Base-by-base conservation (phyloP, 805 yeast genomes). In the Yamadazyma laniorum region DNA sequence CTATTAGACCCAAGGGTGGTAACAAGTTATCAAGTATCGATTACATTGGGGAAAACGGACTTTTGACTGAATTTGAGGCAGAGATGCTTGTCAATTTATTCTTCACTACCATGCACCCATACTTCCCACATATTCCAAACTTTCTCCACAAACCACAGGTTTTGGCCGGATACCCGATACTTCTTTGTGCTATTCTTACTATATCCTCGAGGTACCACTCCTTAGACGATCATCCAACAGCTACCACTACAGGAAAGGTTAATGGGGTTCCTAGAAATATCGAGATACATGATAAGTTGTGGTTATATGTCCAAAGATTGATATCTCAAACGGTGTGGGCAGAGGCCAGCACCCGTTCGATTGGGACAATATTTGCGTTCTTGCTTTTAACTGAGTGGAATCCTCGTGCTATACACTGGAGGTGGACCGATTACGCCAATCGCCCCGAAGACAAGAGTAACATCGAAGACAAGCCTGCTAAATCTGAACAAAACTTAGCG, bases 281-380 rank as follows among this genome's bases (percentile, higher is more conserved):
- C 15, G 80, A 76, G 47, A 71, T 85, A 3, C 97, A 89, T 56
- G 88, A 84, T 49, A 71, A 81, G 37, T 61, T 89, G 32, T 89
- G 97, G 97, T 73, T 82, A 18, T 80, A 84, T 53, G 87, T 90
- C 42, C 96, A 87, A 62, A 59, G 81, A 44, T 67, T 87, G 42
- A 82, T 88, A 29, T 84, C 95, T 3, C 86, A 83, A 58, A 82
- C 95, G 0, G 89, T 87, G 4, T 89, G 96, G 96, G 96, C 95
- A 1, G 96, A 87, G 55, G 93, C 95, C 0, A 81, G 86, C 42
- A 85, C 93, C 5, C 66, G 96, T 45, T 82, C 93, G 0, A 76
- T 89, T 3, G 96, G 96, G 1, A 87, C 96, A 0, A 81, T 89
- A 5, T 72, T 85, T 43, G 90, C 96, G 1, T 86, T 90, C 53